Conservation (phyloP, 2,329 filamentous ascomycete species). For the Ophiognomonia clavigignenti-juglandacearum region DNA sequence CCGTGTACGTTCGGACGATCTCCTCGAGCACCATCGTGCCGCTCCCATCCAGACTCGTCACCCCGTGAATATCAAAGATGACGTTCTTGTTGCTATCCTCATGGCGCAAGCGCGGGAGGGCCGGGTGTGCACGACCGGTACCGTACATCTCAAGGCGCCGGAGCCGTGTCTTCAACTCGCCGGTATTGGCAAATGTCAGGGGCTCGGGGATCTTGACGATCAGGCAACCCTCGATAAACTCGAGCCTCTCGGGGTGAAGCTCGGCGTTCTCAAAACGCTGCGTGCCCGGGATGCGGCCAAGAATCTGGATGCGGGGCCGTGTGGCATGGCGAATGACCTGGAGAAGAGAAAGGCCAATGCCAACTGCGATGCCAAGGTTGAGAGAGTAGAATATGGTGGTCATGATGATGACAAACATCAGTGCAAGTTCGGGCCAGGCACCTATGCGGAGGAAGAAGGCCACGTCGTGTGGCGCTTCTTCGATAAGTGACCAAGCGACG, state of each 20-base stretch:
- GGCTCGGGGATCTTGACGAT: slow-evolving; percentile 98
- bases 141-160: slow-evolving; percentile 85
- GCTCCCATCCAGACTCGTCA: slow-evolving; percentile 88
- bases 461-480: slow-evolving; percentile 92
- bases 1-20: slow-evolving; percentile 78
- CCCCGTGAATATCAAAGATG: slow-evolving; percentile 97
- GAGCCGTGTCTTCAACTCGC: slow-evolving; percentile 79
- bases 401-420: slow-evolving; percentile 88
- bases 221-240: slow-evolving; percentile 86
- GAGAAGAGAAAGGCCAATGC: slow-evolving; percentile 84
- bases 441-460: slow-evolving; percentile 81
- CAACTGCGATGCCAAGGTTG: slow-evolving; percentile 87
- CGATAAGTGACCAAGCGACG: slow-evolving; percentile 88
- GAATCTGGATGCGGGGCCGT: slow-evolving; percentile 89
- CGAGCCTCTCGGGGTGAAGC: slow-evolving; percentile 65
- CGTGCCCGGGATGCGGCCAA: slow-evolving; percentile 82
- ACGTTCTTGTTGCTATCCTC: slow-evolving; percentile 85
- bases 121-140: slow-evolving; percentile 78
- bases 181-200: slow-evolving; percentile 94
- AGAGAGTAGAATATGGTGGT: slow-evolving; percentile 95
- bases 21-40: slow-evolving; percentile 88
- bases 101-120: slow-evolving; percentile 71
- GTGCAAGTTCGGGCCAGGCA: slow-evolving; percentile 77
- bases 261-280: slow-evolving; percentile 83
- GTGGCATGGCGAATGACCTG: slow-evolving; percentile 89